Evolutionary conservation across 192 early-diverging fungal species (phyloP).

Genomic region (Martensiomyces pterosporus): DNA sequence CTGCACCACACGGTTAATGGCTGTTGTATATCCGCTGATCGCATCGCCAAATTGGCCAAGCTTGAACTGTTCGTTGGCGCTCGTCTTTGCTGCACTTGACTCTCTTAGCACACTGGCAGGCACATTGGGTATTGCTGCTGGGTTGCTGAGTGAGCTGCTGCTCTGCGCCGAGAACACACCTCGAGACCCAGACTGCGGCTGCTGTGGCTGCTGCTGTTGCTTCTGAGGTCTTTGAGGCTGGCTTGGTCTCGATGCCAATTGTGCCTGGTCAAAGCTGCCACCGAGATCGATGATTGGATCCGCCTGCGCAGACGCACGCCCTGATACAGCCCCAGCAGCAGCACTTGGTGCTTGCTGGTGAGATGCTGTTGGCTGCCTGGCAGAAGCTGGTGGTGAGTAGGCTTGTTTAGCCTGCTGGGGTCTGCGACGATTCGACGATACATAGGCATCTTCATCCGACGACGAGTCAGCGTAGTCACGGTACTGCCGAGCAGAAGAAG

Average conservation of each 20-base stretch:
- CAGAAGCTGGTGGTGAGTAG: background rate
- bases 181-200: background rate
- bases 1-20: slow-evolving; percentile 56
- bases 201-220: slow-evolving; percentile 1
- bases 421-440: slow-evolving; percentile 25
- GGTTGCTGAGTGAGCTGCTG: no score
- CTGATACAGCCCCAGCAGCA: no score
- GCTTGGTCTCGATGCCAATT: no score
- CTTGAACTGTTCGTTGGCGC: slow-evolving; percentile 82
- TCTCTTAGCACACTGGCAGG: slow-evolving; percentile 12
- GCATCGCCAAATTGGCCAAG: slow-evolving; percentile 87
- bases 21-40: slow-evolving; percentile 61
- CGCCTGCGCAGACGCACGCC: no score
- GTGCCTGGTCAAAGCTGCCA: slow-evolving; percentile 1
- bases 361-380: background rate
- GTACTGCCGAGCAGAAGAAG: slow-evolving; percentile 14
- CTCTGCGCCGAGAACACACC: no score
- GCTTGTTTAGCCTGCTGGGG: slow-evolving; percentile 2
- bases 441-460: slow-evolving; percentile 28
- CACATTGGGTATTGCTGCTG: slow-evolving; percentile 16
- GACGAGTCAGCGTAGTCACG: slow-evolving; percentile 28
- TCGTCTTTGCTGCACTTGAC: slow-evolving; percentile 43
- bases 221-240: background rate
- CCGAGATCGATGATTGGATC: slow-evolving; percentile 11
- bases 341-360: no score